Evolutionary conservation across 768 basidiomycete genomes (phyloP).

Genomic region (Candolleomyces efflorescens): DNA sequence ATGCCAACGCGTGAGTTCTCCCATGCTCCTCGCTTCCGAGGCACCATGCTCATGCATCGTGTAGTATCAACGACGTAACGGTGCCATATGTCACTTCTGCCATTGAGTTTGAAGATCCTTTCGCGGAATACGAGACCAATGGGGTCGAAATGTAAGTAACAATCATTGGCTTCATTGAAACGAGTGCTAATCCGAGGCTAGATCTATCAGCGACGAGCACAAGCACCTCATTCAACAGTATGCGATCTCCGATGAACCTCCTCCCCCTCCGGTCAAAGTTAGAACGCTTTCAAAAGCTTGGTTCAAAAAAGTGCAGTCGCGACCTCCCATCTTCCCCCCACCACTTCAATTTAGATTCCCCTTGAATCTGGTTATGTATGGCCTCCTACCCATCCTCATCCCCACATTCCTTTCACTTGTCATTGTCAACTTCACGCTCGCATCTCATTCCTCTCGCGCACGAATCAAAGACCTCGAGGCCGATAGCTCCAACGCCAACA

Average conservation of each 20-base stretch:
- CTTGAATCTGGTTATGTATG: conserved; percentile 62
- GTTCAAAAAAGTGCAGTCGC: conserved; percentile 37
- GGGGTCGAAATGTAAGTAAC: conserved; percentile 58
- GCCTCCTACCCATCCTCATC: conserved; percentile 59
- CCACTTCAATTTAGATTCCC: conserved; percentile 59
- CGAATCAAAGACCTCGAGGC: conserved; percentile 65
- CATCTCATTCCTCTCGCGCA: conserved; percentile 53
- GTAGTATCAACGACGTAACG: conserved; percentile 67
- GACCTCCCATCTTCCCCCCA: conserved; percentile 52
- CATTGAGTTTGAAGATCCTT: conserved; percentile 66
- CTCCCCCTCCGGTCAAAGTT: conserved; percentile 35
- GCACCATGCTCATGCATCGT: background rate
- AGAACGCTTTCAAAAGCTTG: conserved; percentile 37
- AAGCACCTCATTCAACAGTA: conserved; percentile 53
- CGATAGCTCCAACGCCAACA: conserved; percentile 38
- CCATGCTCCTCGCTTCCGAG: background rate
- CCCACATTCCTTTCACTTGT: conserved; percentile 53
- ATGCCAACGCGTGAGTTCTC: conserved; percentile 71
- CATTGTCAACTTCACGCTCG: conserved; percentile 53
- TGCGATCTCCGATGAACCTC: conserved; percentile 37
- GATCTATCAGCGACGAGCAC: conserved; percentile 56
- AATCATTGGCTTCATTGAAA: background rate
- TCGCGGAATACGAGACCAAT: conserved; percentile 47
- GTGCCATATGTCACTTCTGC: conserved; percentile 82
- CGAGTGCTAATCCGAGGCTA: conserved; percentile 19